A percentile compares a stretch with the other conserved stretches of the same genome.
These are phyloP conservation scores for Chloropicon primus DNA, from an alignment of 139 green algal species.

Conservation along the genomic window DNA sequence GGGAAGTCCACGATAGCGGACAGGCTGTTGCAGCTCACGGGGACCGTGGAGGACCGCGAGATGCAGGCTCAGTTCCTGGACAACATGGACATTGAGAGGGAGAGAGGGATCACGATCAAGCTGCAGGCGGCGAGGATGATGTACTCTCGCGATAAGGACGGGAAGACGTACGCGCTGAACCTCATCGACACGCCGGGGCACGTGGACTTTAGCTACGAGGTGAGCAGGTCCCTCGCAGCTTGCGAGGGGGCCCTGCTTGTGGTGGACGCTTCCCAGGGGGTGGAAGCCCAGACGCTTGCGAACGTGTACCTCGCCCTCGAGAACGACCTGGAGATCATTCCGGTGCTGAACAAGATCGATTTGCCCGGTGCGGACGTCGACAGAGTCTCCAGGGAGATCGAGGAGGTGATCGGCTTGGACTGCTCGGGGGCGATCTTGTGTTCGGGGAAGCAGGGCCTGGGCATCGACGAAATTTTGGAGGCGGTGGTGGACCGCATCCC, in stretches of 20 bases:
- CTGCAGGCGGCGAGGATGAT: slow-evolving; percentile 90
- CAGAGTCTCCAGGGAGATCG: slow-evolving; percentile 79
- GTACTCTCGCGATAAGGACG: slow-evolving; percentile 32
- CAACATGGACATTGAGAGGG: slow-evolving; percentile 68
- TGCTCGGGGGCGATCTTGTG: slow-evolving; percentile 30
- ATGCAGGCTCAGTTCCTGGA: slow-evolving; percentile 85
- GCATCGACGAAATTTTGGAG: slow-evolving; percentile 85
- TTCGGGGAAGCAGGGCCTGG: slow-evolving; percentile 43
- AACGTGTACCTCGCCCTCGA: slow-evolving; percentile 97
- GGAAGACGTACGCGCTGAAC: slow-evolving; percentile 64
- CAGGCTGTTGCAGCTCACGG: slow-evolving; percentile 64
- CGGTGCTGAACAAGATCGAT: slow-evolving; percentile 97
- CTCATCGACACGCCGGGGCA: slow-evolving; percentile 73
- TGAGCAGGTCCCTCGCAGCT: slow-evolving; percentile 80
- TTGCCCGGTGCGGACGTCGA: slow-evolving; percentile 85
- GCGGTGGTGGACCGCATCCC: slow-evolving; percentile 72
- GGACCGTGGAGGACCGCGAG: slow-evolving; percentile 59
- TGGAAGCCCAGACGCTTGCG: slow-evolving; percentile 95
- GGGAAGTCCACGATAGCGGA: slow-evolving; percentile 68
- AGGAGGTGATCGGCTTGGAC: slow-evolving; percentile 92
- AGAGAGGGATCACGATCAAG: slow-evolving; percentile 85
- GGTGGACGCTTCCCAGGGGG: slow-evolving; percentile 88
- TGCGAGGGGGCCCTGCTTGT: slow-evolving; percentile 95
- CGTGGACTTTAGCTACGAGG: slow-evolving; percentile 38
- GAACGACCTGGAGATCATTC: slow-evolving; percentile 78